These are phyloP conservation scores for Pachysandra terminalis DNA, from an alignment of 164 flowering plant species.

Conservation along the genomic window DNA sequence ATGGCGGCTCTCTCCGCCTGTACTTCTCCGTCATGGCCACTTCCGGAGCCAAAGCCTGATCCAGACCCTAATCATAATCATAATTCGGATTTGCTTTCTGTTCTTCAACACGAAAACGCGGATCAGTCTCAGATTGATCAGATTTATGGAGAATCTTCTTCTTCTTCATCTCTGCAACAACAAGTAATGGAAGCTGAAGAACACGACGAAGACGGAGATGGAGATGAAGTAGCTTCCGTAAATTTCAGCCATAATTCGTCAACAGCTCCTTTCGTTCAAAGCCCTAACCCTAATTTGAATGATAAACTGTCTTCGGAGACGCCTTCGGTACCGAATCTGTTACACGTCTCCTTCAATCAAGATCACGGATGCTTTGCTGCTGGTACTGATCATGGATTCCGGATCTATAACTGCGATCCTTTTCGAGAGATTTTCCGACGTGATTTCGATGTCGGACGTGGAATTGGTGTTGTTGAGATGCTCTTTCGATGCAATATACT, in stretches of 20 bases:
- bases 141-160: neutral
- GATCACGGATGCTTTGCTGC: conserved; percentile 61
- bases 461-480: conserved; percentile 63
- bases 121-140: neutral
- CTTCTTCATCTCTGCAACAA: conserved; percentile 3
- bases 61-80: neutral
- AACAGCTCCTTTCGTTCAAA: neutral
- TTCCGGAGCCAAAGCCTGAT: conserved; percentile 6
- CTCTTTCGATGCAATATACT: conserved; percentile 66
- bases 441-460: conserved; percentile 40
- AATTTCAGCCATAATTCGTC: conserved; percentile 2
- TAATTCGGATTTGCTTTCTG: neutral
- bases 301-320: conserved; percentile 1
- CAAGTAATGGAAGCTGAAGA: neutral
- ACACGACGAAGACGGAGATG: conserved; percentile 2
- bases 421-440: conserved; percentile 55
- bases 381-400: conserved; percentile 57
- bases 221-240: neutral
- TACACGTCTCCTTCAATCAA: conserved; percentile 67
- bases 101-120: neutral
- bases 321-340: conserved; percentile 24
- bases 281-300: conserved; percentile 5
- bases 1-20: conserved; percentile 14
- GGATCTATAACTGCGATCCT: conserved; percentile 63
- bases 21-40: conserved; percentile 9